A percentile compares a stretch with the other conserved stretches of the same genome.
Conservation (phyloP, 2,329 filamentous ascomycete species). For the Aspergillus carbonarius region DNA sequence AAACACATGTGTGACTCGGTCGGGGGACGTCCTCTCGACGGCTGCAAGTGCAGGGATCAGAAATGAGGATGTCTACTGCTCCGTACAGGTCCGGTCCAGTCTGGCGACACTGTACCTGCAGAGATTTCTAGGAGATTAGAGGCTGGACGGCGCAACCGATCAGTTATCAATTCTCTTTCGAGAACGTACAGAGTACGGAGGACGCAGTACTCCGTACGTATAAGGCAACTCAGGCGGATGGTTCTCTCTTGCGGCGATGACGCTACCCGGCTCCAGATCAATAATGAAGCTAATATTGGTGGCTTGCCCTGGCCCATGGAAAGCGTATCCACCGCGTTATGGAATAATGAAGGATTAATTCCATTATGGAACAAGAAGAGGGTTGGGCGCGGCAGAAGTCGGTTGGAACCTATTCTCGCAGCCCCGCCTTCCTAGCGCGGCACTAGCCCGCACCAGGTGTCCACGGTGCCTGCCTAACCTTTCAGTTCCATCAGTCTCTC, state of each 20-base stretch:
- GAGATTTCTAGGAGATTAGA: not conserved
- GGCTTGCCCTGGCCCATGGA: constrained; percentile 3
- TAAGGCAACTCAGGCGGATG: not conserved
- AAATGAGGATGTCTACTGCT: not conserved
- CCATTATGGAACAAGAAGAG: not conserved
- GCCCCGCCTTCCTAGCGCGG: constrained; percentile 2
- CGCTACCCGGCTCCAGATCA: not conserved
- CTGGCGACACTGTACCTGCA: constrained; percentile 12
- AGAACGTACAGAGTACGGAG: not conserved
- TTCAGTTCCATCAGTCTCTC: too few species aligned
- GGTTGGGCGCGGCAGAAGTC: constrained; percentile 3
- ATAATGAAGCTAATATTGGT: constrained; percentile 6
- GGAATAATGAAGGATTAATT: constrained; percentile 3
- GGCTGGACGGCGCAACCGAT: constrained; percentile 2
- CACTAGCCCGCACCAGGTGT: not conserved
- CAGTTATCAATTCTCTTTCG: not conserved
- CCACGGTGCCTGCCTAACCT: not conserved
- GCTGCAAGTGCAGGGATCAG: constrained; percentile 9
- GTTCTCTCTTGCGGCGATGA: not conserved
- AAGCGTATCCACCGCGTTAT: constrained; percentile 4
- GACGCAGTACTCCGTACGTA: not conserved
- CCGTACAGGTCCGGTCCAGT: not conserved
- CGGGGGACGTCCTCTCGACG: not conserved
- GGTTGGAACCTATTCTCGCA: not conserved
- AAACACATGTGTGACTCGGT: constrained; percentile 12